Evolutionary conservation across 2,329 filamentous ascomycete genomes (phyloP), one percentile per base, ranked within the genome.

Genomic region (Fusarium redolens): DNA sequence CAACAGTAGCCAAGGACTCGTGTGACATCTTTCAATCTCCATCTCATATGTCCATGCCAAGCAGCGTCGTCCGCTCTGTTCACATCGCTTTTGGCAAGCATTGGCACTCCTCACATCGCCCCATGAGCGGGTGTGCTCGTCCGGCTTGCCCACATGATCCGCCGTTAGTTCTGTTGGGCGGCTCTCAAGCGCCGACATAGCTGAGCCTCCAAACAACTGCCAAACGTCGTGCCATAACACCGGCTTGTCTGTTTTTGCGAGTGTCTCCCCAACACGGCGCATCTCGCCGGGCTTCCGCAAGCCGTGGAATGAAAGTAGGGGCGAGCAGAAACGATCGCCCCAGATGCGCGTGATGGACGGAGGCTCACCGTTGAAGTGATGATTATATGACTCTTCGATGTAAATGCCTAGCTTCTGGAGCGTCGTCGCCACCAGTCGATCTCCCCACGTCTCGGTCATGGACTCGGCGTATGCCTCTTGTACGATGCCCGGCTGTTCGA

Each of bases 281-380:
- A 89, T 89, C 62, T 81, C 81, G 14, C 81, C 80, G 8, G 81
- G 81, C 38, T 82, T 77, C 45, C 84, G 82, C 14, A 89, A 80
- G 33, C 83, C 85, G 75, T 89, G 87, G 74, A 89, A 89, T 14
- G 86, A 86, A 7, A 89, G 76, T 7, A 89, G 78, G n/a, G 87
- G 87, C 44, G 86, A 80, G 74, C 88, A 90, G 76, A 88, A 83
- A 11, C 86, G 81, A 73, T 89, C 87, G 6, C 79, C 75, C 72
- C 82, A 82, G 76, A 89, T 84, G 51, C 85, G 84, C 56, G 86
- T 87, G 74, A 84, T 81, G 68, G 79, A 77, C 0, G 88, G 88
- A 25, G 81, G 78, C 74, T 89, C 87, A 52, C 88, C 88, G 75
- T 89, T 90, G 79, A 90, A 90, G 66, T 88, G 79, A 54, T 85